Conservation (phyloP, 2,329 filamentous ascomycete species). For the Sphaerulina populicola region DNA sequence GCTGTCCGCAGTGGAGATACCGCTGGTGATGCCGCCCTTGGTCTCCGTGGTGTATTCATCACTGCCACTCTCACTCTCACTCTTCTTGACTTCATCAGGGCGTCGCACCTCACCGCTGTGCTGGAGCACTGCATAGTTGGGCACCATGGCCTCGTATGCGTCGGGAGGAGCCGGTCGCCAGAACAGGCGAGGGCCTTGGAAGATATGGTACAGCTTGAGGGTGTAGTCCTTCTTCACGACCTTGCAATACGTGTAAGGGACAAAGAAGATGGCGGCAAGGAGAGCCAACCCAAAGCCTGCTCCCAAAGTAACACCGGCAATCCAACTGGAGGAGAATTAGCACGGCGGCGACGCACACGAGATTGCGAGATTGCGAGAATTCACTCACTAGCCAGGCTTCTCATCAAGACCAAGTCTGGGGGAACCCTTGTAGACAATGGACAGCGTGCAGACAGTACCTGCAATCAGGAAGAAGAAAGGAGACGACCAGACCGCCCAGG, state of each 20-base stretch:
- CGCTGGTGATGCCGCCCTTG: slow-evolving; percentile 18
- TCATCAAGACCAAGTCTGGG: slow-evolving; percentile 43
- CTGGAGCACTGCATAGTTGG: slow-evolving; percentile 25
- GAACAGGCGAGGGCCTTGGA: slow-evolving; percentile 38
- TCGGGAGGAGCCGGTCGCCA: slow-evolving; percentile 18
- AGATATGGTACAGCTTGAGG: slow-evolving; percentile 48
- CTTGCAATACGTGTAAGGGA: slow-evolving; percentile 52
- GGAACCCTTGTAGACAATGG: slow-evolving; percentile 49
- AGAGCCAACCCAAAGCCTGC: slow-evolving; percentile 46
- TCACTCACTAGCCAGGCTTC: slow-evolving; percentile 23
- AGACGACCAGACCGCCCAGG: slow-evolving; percentile 43
- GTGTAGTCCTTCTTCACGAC: slow-evolving; percentile 55
- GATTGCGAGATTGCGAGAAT: too few relatives aligned
- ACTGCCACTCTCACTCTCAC: slow-evolving; percentile 31
- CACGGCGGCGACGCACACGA: background rate
- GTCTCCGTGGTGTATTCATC: slow-evolving; percentile 19
- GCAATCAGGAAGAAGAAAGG: slow-evolving; percentile 42
- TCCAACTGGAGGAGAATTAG: slow-evolving; percentile 43
- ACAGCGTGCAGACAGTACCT: slow-evolving; percentile 42
- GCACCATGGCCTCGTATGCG: slow-evolving; percentile 25
- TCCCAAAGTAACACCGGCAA: slow-evolving; percentile 48
- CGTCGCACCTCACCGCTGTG: slow-evolving; percentile 12
- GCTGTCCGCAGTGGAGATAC: slow-evolving; percentile 6
- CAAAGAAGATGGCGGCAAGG: slow-evolving; percentile 47
- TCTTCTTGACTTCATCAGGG: slow-evolving; percentile 28